Evolutionary conservation across 2,329 filamentous ascomycete genomes (phyloP), one percentile per base, ranked within the genome.

Genomic region (Plenodomus tracheiphilus): DNA sequence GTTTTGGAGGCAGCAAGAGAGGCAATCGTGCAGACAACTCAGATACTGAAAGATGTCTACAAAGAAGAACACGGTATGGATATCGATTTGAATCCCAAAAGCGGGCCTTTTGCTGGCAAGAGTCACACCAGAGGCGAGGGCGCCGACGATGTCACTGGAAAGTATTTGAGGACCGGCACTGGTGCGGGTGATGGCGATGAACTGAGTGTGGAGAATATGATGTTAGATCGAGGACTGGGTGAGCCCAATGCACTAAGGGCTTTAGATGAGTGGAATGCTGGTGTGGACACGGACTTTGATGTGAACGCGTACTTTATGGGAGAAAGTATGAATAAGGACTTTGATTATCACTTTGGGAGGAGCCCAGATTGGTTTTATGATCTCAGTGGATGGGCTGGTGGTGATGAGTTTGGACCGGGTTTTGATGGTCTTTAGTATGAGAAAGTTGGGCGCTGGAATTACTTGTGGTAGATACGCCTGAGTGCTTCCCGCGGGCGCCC

Each of bases 1-100:
- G 56, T 66, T 0, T 50, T 66, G 0, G 50, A 48, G 17, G 58
- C 61, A 30, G 64, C 64, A 2, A 64, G 58, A 35, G 28, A 20
- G 5, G 43, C 47, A 0, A 48, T 64, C 3, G 34, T 15, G n/a
- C 52, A 60, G 13, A 53, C 51, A 10, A 45, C 47, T 3, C 9
- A 38, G 7, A 42, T 65, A 13, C 56, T 68, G 35, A 44, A 49
- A 4, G 37, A 51, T 7, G 61, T 56, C 1, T 65, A 59, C 36
- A 41, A 47, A 7, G 53, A 56, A 10, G 63, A 66, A 41, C 43
- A 60, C 25, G 55, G 59, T 16, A 52, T 54, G n/a, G 46, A 59
- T 2, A 63, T 66, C 20, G 57, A 65, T 36, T 43, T 63, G 15
- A 40, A 37, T 32, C 39, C 32, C 10, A 25, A 10, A 5, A 10